These are phyloP conservation scores for Fusarium penzigii DNA, from an alignment of 2,329 filamentous ascomycete genomes.

Conservation along the genomic window DNA sequence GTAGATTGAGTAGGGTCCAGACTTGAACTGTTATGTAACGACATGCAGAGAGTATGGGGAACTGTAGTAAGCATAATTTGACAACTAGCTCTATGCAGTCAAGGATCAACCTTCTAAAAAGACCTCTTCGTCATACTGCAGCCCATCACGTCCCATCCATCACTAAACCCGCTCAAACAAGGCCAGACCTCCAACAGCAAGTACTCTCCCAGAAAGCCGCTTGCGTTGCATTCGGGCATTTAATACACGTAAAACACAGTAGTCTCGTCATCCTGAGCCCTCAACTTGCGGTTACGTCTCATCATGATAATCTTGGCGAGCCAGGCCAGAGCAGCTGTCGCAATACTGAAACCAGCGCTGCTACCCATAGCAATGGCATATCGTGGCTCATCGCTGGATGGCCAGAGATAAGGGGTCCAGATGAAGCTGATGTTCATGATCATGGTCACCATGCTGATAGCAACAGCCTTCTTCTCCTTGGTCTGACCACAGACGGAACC, in stretches of 20 bases:
- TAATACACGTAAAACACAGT: conserved; percentile 35
- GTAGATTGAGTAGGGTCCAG: background rate
- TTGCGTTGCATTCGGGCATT: background rate
- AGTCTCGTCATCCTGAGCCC: conserved; percentile 24
- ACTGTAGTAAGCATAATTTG: background rate
- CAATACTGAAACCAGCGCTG: conserved; percentile 32
- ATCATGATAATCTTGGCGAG: conserved; percentile 37
- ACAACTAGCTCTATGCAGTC: background rate
- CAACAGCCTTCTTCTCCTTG: conserved; percentile 50
- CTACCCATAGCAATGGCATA: conserved; percentile 24
- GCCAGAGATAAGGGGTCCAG: conserved; percentile 30
- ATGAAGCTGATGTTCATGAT: conserved; percentile 30
- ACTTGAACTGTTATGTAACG: background rate
- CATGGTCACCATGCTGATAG: conserved; percentile 38
- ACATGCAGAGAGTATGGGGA: too few species aligned
- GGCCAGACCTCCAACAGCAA: background rate
- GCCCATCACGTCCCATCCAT: background rate
- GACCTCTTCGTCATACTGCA: background rate
- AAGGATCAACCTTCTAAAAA: background rate
- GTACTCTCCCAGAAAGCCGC: background rate
- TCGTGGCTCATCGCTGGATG: conserved; percentile 22
- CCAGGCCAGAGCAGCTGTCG: conserved; percentile 42
- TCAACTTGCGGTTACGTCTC: conserved; percentile 38
- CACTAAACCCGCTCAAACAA: background rate
- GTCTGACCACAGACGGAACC: conserved; percentile 45